A percentile compares a stretch with the other conserved stretches of the same genome.
phyloP scores from a whole-genome alignment of 306 rosid species.

The Gleditsia sinensis region DNA sequence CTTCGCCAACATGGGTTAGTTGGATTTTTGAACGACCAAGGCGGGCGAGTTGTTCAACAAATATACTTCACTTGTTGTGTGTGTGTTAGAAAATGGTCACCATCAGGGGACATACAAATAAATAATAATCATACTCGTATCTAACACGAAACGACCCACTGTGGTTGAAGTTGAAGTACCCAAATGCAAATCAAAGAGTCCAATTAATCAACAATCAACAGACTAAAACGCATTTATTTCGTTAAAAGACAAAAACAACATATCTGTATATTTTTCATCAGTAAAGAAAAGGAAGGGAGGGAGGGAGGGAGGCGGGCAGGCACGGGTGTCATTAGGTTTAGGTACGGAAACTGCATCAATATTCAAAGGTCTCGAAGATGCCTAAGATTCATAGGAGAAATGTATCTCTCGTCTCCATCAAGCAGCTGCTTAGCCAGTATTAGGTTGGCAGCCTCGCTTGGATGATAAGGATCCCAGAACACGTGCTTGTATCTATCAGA shows the following conservation, averaged over 20 bases:
- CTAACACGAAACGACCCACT: constrained; percentile 5
- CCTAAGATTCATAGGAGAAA: constrained; percentile 79
- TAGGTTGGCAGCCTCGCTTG: constrained; percentile 89
- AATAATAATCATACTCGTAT: constrained; percentile 3
- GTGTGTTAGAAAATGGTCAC: constrained; percentile 7
- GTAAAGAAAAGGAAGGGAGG: too few relatives aligned
- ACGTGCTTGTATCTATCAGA: constrained; percentile 69
- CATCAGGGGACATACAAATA: constrained; percentile 6
- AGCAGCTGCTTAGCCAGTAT: constrained; percentile 73
- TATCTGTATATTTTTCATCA: too few relatives aligned
- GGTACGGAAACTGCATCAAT: constrained; percentile 11
- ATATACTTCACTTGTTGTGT: background rate
- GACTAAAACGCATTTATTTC: background rate
- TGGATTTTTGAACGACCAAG: constrained; percentile 27
- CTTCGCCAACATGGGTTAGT: background rate
- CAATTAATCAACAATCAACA: background rate
- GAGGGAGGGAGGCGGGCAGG: too few relatives aligned
- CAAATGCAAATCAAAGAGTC: background rate
- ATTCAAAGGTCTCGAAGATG: constrained; percentile 67
- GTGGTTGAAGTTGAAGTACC: background rate
- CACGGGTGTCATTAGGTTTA: too few relatives aligned
- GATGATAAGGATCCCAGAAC: constrained; percentile 97
- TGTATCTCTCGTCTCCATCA: constrained; percentile 69
- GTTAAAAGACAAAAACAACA: too few relatives aligned
- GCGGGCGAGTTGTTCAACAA: constrained; percentile 24